Evolutionary conservation across 352 stramenopile genomes (phyloP), one percentile per base, ranked within the genome.

Genomic region (Pythium monospermum): DNA sequence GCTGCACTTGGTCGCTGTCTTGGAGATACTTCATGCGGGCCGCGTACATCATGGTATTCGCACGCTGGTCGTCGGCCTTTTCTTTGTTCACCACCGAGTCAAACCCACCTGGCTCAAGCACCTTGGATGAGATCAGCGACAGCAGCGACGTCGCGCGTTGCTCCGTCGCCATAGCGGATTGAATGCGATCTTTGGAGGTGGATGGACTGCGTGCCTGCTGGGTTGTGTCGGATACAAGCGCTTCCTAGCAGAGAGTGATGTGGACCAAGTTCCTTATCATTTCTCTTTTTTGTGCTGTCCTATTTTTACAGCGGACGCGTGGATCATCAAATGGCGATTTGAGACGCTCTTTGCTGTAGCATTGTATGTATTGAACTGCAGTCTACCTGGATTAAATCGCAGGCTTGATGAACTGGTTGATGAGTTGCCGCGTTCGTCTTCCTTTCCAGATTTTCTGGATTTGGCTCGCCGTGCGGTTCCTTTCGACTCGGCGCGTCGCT

Each of bases 11-110:
- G 43, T 82, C 71, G 2, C 53, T 69, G 30, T 71, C 59, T 36
- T 81, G 67, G 11, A 92, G 59, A 43, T 90, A 92, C 37, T 69
- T 85, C 77, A 89, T 89, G 22, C 81, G 81, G 6, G 75, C 75
- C 18, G 76, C 76, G 50, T 88, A 89, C 78, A 92, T 85, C 64
- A 92, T 83, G 12, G 66, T 77, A 16, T 83, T 68, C 6, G 70
- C 77, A 25, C 70, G 63, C 45, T 85, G 72, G 23, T 83, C 68
- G 38, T 85, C 74, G 0, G 43, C 18, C 23, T 27, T 57, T 31
- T 49, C 47, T 44, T 53, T 49, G 31, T 13, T 26, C 19, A 16
- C 15, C 53, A 15, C 27, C n/a, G 16, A 36, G 21, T 26, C 37
- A 25, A 61, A 57, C n/a, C 47, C 40, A 0, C 61, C 62, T 1